A percentile compares a stretch with the other conserved stretches of the same genome.
Conservation (phyloP, 2,329 filamentous ascomycete species). For the Pseudocercospora fijiensis region DNA sequence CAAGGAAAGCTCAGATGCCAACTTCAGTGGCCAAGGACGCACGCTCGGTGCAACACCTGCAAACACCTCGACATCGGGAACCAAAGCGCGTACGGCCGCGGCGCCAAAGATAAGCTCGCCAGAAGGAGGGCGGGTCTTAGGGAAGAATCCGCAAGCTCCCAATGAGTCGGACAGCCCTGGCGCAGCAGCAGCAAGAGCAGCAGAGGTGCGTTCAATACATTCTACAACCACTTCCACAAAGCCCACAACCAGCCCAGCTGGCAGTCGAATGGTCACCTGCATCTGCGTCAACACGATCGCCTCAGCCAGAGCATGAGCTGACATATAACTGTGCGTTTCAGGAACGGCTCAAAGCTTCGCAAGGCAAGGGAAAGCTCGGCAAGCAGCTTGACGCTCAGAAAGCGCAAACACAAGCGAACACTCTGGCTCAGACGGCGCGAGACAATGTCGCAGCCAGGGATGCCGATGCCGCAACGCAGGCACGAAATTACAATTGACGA, state of each 20-base stretch:
- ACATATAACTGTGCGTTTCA: conserved; percentile 40
- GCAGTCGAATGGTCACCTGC: background rate
- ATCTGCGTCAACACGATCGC: background rate
- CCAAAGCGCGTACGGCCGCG: conserved; percentile 40
- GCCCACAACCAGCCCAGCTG: background rate
- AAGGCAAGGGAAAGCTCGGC: conserved; percentile 66
- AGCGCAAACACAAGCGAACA: conserved; percentile 67
- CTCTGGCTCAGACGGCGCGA: conserved; percentile 65
- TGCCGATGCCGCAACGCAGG: conserved; percentile 61
- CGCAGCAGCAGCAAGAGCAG: conserved; percentile 73
- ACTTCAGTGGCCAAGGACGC: conserved; percentile 71
- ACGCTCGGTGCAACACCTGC: conserved; percentile 61
- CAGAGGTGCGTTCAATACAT: conserved; percentile 64
- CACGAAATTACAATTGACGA: conserved; percentile 49
- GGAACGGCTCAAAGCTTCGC: conserved; percentile 65
- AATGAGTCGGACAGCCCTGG: conserved; percentile 59
- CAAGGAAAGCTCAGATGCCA: conserved; percentile 60
- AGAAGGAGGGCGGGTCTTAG: conserved; percentile 60
- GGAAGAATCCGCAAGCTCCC: conserved; percentile 43
- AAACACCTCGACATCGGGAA: conserved; percentile 45
- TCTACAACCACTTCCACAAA: background rate
- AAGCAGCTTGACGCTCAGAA: conserved; percentile 72
- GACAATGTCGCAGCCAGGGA: conserved; percentile 66
- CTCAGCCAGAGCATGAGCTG: background rate
- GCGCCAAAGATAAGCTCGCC: conserved; percentile 51